Evolutionary conservation across 257 asterid genomes (phyloP).

Genomic region (Striga asiatica): DNA sequence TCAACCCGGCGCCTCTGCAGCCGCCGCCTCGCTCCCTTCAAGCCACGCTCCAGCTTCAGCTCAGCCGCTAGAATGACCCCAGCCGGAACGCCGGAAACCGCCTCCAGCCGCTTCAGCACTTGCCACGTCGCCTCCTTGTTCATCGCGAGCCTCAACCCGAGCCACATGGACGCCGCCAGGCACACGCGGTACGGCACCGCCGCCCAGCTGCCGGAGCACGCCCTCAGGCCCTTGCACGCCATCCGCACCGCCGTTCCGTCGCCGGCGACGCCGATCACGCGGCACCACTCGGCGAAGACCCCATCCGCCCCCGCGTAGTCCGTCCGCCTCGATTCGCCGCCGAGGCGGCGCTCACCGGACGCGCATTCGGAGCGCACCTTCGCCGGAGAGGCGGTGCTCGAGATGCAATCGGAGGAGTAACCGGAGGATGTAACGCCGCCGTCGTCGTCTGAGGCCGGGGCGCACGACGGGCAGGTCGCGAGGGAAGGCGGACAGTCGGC

Average conservation of each 20-base stretch:
- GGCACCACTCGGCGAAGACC: conserved; percentile 39
- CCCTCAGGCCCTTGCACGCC: conserved; percentile 26
- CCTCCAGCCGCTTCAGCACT: conserved; percentile 31
- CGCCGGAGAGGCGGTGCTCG: conserved; percentile 28
- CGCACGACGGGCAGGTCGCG: conserved; percentile 21
- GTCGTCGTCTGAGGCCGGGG: conserved; percentile 4
- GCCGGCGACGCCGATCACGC: conserved; percentile 24
- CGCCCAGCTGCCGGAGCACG: conserved; percentile 23
- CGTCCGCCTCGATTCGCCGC: not conserved
- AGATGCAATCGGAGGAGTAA: conserved; percentile 31
- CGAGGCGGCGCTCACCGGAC: not conserved
- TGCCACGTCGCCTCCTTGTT: conserved; percentile 13
- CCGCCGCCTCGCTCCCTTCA: conserved; percentile 5
- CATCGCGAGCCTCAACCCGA: conserved; percentile 27
- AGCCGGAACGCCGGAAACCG: conserved; percentile 49
- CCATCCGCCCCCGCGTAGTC: conserved; percentile 22
- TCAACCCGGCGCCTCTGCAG: conserved; percentile 18
- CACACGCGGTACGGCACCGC: conserved; percentile 37
- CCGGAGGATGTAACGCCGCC: conserved; percentile 12
- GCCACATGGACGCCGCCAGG: conserved; percentile 56
- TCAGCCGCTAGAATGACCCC: conserved; percentile 35
- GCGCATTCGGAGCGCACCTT: conserved; percentile 17
- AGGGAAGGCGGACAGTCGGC: not conserved
- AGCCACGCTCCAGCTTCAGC: conserved; percentile 23
- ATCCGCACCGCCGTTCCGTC: conserved; percentile 16